Evolutionary conservation across 768 basidiomycete genomes (phyloP).

Genomic region (Boletus rex-veris): DNA sequence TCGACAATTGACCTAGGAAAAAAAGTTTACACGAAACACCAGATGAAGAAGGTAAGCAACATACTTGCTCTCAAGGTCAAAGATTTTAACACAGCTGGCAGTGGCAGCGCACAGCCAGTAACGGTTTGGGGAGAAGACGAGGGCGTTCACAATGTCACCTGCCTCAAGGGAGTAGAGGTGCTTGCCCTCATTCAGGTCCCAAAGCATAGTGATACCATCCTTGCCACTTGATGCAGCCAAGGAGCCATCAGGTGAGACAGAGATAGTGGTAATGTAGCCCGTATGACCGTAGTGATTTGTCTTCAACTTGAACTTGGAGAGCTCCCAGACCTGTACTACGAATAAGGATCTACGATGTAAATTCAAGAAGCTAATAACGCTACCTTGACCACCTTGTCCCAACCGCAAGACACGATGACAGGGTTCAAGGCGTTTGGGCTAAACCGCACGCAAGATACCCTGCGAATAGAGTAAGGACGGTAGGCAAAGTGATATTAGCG

Average conservation of each 20-base stretch:
- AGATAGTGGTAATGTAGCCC: constrained; percentile 98
- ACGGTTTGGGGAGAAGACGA: constrained; percentile 99
- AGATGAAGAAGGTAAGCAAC: constrained; percentile 32
- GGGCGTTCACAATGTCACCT: constrained; percentile 96
- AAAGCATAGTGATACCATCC: constrained; percentile 99
- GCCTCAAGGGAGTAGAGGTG: constrained; percentile 99
- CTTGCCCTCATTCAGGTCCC: constrained; percentile 99
- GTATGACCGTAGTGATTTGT: constrained; percentile 99
- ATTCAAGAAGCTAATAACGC: constrained; percentile 26
- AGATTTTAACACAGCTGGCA: constrained; percentile 96
- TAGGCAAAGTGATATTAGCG: not conserved
- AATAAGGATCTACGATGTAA: constrained; percentile 5
- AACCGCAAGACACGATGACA: constrained; percentile 97
- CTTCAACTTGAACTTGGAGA: constrained; percentile 99
- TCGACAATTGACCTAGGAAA: constrained; percentile 85
- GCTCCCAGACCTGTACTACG: constrained; percentile 92
- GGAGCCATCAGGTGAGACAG: constrained; percentile 98
- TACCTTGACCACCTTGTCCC: constrained; percentile 99
- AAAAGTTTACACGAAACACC: not conserved
- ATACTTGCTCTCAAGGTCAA: constrained; percentile 98
- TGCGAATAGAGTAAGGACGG: constrained; percentile 27
- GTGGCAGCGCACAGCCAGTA: constrained; percentile 99
- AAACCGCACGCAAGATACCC: constrained; percentile 99
- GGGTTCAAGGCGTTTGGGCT: constrained; percentile 97
- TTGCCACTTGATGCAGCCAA: constrained; percentile 99